These are phyloP conservation scores for Populus simonii DNA, from an alignment of 345 rosid genomes.

Conservation along the genomic window DNA sequence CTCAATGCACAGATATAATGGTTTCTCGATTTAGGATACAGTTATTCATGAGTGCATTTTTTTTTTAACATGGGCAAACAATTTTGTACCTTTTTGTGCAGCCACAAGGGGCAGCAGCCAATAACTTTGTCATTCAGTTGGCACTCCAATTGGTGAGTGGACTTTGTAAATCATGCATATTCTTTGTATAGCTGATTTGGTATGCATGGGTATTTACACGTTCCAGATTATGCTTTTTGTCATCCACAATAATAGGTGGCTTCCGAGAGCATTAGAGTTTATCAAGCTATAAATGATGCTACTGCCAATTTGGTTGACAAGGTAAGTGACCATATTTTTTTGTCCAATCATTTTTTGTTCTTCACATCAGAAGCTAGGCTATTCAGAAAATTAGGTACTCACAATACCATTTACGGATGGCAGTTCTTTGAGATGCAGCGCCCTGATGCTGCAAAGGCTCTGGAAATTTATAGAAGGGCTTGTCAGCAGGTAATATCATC, in stretches of 20 bases:
- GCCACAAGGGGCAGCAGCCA: constrained; percentile 91
- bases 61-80: constrained; percentile 2
- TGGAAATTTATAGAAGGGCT: constrained; percentile 78
- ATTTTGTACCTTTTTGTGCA: constrained; percentile 39
- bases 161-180: constrained; percentile 17
- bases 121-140: constrained; percentile 74
- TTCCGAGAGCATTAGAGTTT: constrained; percentile 80
- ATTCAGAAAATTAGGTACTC: constrained; percentile 12
- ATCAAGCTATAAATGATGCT: constrained; percentile 88
- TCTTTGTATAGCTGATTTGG: background rate
- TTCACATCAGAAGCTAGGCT: constrained; percentile 17
- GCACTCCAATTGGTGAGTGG: constrained; percentile 83
- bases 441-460: constrained; percentile 73
- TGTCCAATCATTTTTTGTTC: constrained; percentile 2
- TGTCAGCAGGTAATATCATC: constrained; percentile 72
- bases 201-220: constrained; percentile 9
- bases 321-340: constrained; percentile 37
- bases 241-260: constrained; percentile 56
- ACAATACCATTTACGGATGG: constrained; percentile 18
- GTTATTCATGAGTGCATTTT: background rate
- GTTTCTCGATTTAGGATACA: background rate
- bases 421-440: constrained; percentile 99
- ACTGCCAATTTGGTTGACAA: constrained; percentile 87
- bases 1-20: background rate
- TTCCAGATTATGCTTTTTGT: constrained; percentile 2